A percentile compares a stretch with the other conserved stretches of the same genome.
Conservation (phyloP, 306 rosid species). For the Vigna angularis region DNA sequence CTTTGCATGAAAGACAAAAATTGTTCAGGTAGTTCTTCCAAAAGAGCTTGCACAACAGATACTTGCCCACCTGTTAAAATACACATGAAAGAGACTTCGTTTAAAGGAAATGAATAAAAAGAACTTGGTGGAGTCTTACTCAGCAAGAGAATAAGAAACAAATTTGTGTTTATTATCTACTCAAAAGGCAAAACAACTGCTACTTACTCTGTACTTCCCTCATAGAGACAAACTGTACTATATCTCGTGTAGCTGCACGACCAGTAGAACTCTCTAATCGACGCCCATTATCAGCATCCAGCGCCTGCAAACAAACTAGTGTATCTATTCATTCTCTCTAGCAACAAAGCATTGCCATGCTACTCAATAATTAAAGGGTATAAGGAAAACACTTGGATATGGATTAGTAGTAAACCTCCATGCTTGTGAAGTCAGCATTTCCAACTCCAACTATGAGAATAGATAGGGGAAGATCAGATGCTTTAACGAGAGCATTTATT, state of each 20-base stretch:
- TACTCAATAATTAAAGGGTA: not conserved
- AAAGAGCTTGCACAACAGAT: slow-evolving; percentile 70
- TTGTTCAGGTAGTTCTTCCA: slow-evolving; percentile 87
- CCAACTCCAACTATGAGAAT: slow-evolving; percentile 93
- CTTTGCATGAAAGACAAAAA: slow-evolving; percentile 72
- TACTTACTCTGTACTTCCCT: slow-evolving; percentile 74
- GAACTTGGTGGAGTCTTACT: too few relatives aligned
- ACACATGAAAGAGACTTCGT: not conserved
- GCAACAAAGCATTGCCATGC: slow-evolving; percentile 1
- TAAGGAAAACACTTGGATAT: not conserved
- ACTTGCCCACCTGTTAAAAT: slow-evolving; percentile 58
- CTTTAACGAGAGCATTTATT: slow-evolving; percentile 73
- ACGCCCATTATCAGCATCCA: slow-evolving; percentile 81
- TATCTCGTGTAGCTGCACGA: slow-evolving; percentile 78
- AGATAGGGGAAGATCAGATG: slow-evolving; percentile 89
- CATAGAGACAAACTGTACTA: slow-evolving; percentile 89
- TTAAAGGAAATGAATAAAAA: not conserved
- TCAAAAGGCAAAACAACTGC: too few relatives aligned
- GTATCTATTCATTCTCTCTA: slow-evolving; percentile 20
- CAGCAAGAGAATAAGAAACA: too few relatives aligned
- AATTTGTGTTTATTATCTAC: not conserved
- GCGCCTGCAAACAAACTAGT: slow-evolving; percentile 53
- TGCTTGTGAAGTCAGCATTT: slow-evolving; percentile 72
- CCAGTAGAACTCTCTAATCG: slow-evolving; percentile 71
- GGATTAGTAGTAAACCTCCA: slow-evolving; percentile 65